These are phyloP conservation scores for Boletus semigastroideus DNA, from an alignment of 1,284 basidiomycete species.

Conservation along the genomic window DNA sequence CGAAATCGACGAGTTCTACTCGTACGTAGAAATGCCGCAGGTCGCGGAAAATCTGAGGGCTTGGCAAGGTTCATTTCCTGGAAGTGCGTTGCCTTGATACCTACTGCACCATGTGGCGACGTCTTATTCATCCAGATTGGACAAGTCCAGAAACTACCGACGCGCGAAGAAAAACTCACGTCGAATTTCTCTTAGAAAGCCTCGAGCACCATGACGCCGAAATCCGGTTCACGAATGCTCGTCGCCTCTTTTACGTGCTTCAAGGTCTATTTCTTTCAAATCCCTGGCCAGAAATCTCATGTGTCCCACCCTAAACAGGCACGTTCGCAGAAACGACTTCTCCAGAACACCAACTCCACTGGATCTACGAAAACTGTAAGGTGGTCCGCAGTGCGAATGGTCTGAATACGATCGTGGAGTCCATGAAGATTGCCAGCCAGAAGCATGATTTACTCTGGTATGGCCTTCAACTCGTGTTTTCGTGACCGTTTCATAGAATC, in stretches of 20 bases:
- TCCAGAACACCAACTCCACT: slow-evolving; percentile 92
- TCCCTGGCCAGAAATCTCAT: slow-evolving; percentile 11
- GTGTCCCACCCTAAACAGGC: slow-evolving; percentile 49
- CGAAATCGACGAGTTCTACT: slow-evolving; percentile 98
- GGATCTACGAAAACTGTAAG: slow-evolving; percentile 94
- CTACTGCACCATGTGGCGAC: background rate
- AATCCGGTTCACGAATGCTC: slow-evolving; percentile 83
- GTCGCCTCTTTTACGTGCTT: slow-evolving; percentile 83
- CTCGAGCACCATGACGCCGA: slow-evolving; percentile 85
- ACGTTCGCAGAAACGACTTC: slow-evolving; percentile 90
- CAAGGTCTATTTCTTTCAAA: slow-evolving; percentile 60
- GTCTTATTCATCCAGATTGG: slow-evolving; percentile 61
- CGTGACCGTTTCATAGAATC: slow-evolving; percentile 1
- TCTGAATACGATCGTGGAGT: slow-evolving; percentile 79
- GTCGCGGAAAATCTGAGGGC: slow-evolving; percentile 85
- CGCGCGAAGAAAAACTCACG: slow-evolving; percentile 65
- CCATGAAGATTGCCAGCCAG: slow-evolving; percentile 86
- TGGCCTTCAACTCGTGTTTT: slow-evolving; percentile 11
- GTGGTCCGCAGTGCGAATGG: slow-evolving; percentile 85
- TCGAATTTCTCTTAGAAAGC: slow-evolving; percentile 80
- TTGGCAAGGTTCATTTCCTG: slow-evolving; percentile 82
- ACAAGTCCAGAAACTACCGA: slow-evolving; percentile 55
- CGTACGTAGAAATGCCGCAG: slow-evolving; percentile 94
- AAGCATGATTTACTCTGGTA: slow-evolving; percentile 87
- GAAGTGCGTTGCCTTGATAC: slow-evolving; percentile 48